These are phyloP conservation scores for Epichloe sibirici DNA, from an alignment of 2,329 filamentous ascomycete species.

Conservation along the genomic window DNA sequence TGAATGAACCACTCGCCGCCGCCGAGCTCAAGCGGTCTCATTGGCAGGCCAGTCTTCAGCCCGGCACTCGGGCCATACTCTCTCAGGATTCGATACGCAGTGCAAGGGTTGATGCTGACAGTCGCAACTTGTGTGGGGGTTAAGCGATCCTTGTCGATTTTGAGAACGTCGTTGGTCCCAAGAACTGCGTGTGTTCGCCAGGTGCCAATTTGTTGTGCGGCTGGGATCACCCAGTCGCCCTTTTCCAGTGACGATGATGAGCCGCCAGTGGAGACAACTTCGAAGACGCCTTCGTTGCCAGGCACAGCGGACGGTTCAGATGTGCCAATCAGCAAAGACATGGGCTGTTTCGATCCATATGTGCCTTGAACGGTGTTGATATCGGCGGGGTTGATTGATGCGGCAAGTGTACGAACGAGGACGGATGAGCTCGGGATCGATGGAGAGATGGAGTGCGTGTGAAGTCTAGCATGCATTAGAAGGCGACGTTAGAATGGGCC, in stretches of 20 bases:
- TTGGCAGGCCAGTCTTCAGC: conserved; percentile 31
- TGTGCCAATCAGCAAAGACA: conserved; percentile 67
- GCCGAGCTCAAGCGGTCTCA: conserved; percentile 31
- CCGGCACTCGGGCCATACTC: conserved; percentile 52
- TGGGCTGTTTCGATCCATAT: conserved; percentile 75
- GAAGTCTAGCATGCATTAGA: conserved; percentile 35
- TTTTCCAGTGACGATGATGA: conserved; percentile 41
- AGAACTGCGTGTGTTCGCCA: conserved; percentile 85
- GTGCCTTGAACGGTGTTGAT: conserved; percentile 97
- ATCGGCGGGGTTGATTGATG: conserved; percentile 92
- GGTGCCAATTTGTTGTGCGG: conserved; percentile 71
- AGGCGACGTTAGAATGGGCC: background rate
- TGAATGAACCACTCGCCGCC: conserved; percentile 85
- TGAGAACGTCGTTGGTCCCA: conserved; percentile 45
- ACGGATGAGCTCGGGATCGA: conserved; percentile 51
- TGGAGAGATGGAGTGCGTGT: conserved; percentile 66
- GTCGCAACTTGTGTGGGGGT: conserved; percentile 72
- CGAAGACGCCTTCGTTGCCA: conserved; percentile 88
- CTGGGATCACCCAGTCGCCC: conserved; percentile 93
- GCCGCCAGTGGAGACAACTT: conserved; percentile 62
- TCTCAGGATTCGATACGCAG: conserved; percentile 83
- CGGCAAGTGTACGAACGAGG: conserved; percentile 77
- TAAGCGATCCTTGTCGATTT: conserved; percentile 59
- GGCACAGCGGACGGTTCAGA: conserved; percentile 62
- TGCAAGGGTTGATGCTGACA: conserved; percentile 84